These are phyloP conservation scores for Ophiocordyceps camponoti-rufipedis DNA, from an alignment of 2,329 filamentous ascomycete species.

Conservation along the genomic window DNA sequence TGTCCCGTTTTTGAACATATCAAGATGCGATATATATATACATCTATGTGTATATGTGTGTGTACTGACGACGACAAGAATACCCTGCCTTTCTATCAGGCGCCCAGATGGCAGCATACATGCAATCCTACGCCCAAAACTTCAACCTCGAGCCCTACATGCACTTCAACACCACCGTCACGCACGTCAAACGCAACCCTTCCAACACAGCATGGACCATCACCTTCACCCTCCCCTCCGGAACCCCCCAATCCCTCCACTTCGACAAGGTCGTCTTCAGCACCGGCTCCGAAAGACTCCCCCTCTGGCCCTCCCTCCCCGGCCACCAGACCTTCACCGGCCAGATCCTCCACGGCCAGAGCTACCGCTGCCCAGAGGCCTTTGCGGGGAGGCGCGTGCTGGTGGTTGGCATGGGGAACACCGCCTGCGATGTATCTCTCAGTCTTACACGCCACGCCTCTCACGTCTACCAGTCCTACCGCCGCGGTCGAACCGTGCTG, in stretches of 20 bases:
- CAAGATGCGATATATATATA: no score
- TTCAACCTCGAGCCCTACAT: constrained; percentile 12
- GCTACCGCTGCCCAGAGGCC: constrained; percentile 6
- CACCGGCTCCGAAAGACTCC: constrained; percentile 15
- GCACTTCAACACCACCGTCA: constrained; percentile 10
- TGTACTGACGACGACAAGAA: constrained; percentile 1
- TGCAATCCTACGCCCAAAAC: constrained; percentile 16
- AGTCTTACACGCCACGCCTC: constrained; percentile 12
- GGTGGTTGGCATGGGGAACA: constrained; percentile 25
- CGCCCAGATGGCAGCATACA: constrained; percentile 12
- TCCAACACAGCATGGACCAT: no score
- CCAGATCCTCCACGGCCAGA: constrained; percentile 5
- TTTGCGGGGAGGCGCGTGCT: constrained; percentile 18
- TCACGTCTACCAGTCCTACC: constrained; percentile 8
- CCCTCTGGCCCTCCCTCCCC: constrained; percentile 17
- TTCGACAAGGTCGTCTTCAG: constrained; percentile 22
- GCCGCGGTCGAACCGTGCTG: constrained; percentile 7
- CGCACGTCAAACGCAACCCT: constrained; percentile 4
- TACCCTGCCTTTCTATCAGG: constrained; percentile 8
- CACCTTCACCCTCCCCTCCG: no score
- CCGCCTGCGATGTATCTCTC: constrained; percentile 12
- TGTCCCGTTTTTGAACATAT: no score
- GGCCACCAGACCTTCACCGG: constrained; percentile 15
- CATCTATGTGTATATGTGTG: no score
- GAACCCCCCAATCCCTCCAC: neutral